Conservation (phyloP, 2,329 filamentous ascomycete species). For the Periconia digitata region DNA sequence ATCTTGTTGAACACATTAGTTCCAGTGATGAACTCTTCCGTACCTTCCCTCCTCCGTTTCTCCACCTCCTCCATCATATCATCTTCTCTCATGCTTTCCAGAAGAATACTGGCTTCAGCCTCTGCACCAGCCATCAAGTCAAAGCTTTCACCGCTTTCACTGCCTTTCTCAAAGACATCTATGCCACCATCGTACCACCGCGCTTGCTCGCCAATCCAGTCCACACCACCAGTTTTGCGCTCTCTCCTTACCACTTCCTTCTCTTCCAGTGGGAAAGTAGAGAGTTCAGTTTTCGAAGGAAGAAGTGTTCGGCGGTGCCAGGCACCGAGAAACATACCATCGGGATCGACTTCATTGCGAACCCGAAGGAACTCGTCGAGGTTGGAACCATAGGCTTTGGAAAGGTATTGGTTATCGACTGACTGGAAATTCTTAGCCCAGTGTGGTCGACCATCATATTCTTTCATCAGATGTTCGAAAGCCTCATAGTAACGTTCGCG, state of each 20-base stretch:
- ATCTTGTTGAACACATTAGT: constrained; percentile 34
- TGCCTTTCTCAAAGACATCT: constrained; percentile 34
- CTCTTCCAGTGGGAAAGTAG: constrained; percentile 43
- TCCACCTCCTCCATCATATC: constrained; percentile 11
- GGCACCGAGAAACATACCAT: constrained; percentile 85
- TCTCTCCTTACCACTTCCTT: constrained; percentile 43
- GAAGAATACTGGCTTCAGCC: constrained; percentile 40
- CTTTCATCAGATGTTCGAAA: constrained; percentile 88
- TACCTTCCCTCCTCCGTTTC: constrained; percentile 17
- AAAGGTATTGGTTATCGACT: constrained; percentile 61
- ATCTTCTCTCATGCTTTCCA: constrained; percentile 34
- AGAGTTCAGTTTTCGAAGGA: constrained; percentile 29
- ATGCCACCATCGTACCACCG: constrained; percentile 38
- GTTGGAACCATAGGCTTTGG: constrained; percentile 68
- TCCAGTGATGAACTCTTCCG: constrained; percentile 19
- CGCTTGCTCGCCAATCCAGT: constrained; percentile 44
- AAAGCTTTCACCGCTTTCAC: constrained; percentile 43
- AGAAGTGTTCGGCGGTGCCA: constrained; percentile 72
- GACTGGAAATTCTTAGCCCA: constrained; percentile 89
- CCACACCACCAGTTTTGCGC: constrained; percentile 34
- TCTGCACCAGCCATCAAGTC: constrained; percentile 51
- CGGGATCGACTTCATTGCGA: constrained; percentile 70
- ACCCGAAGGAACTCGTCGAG: constrained; percentile 68
- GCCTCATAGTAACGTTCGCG: constrained; percentile 79
- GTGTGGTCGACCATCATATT: constrained; percentile 79